Conservation (phyloP, 345 rosid genomes). For the Adansonia digitata region DNA sequence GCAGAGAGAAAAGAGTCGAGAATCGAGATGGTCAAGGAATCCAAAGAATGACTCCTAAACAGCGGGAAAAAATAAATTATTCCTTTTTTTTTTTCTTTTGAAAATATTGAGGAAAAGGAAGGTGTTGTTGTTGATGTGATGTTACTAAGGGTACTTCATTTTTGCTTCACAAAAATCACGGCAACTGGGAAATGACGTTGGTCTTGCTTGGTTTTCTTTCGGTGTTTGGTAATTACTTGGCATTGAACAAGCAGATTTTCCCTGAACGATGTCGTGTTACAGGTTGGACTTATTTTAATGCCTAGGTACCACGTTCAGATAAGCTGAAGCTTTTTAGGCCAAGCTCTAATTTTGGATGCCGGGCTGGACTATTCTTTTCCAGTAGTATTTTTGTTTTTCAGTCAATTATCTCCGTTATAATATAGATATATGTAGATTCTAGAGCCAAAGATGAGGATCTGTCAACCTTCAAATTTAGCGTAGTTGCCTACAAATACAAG, state of each 20-base stretch:
- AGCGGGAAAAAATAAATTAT: background rate
- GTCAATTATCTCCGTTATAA: background rate
- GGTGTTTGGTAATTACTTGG: no score
- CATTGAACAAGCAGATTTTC: no score
- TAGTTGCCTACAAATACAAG: background rate
- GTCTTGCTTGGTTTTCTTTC: slow-evolving; percentile 1
- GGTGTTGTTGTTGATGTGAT: background rate
- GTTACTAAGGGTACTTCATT: background rate
- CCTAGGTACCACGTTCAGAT: background rate
- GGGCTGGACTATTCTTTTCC: background rate
- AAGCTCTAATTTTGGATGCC: background rate
- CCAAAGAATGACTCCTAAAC: background rate
- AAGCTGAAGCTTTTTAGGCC: background rate
- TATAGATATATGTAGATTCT: no score
- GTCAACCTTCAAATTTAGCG: background rate
- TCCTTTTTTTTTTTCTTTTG: background rate
- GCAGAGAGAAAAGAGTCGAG: background rate
- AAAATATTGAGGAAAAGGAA: background rate
- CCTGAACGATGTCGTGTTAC: background rate
- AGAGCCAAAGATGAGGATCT: no score
- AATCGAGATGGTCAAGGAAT: background rate
- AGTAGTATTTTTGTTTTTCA: background rate
- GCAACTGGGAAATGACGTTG: background rate
- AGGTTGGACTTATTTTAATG: background rate
- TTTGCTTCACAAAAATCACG: background rate